Evolutionary conservation across 1,284 basidiomycete species (phyloP).

Genomic region (Termitomyces sp.): DNA sequence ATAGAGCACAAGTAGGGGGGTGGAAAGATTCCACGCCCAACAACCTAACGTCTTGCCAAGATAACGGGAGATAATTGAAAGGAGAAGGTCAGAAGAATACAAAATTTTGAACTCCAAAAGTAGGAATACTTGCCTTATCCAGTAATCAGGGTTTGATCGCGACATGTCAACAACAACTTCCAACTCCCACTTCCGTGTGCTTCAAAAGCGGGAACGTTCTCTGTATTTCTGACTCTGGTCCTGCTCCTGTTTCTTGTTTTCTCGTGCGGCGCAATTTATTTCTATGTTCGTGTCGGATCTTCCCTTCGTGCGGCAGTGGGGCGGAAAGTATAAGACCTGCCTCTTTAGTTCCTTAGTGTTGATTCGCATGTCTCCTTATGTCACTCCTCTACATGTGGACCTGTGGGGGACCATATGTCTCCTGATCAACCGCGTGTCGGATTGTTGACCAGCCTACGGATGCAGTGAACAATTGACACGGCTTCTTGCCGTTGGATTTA

Average conservation of each 20-base stretch:
- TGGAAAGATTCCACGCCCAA: constrained; percentile 6
- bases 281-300: not conserved
- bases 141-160: constrained; percentile 7
- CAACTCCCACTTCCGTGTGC: constrained; percentile 10
- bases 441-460: not conserved
- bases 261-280: not conserved
- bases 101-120: constrained; percentile 6
- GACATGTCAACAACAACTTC: not conserved
- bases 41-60: constrained; percentile 4
- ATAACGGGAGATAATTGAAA: not conserved
- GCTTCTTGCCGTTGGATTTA: not conserved
- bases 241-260: not conserved
- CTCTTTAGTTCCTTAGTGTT: not conserved
- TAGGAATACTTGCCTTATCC: constrained; percentile 2
- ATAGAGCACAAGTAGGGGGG: constrained; percentile 1
- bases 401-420: not conserved
- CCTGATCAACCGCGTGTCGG: not conserved
- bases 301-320: not conserved
- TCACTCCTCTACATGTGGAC: not conserved
- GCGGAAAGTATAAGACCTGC: not conserved
- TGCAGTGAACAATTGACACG: not conserved
- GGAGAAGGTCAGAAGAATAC: not conserved
- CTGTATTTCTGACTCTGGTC: not conserved
- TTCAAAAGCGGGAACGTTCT: not conserved
- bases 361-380: not conserved